A percentile compares a stretch with the other conserved stretches of the same genome.
These are phyloP conservation scores for Thielaviopsis euricoi DNA, from an alignment of 2,329 filamentous ascomycete genomes.

Conservation along the genomic window DNA sequence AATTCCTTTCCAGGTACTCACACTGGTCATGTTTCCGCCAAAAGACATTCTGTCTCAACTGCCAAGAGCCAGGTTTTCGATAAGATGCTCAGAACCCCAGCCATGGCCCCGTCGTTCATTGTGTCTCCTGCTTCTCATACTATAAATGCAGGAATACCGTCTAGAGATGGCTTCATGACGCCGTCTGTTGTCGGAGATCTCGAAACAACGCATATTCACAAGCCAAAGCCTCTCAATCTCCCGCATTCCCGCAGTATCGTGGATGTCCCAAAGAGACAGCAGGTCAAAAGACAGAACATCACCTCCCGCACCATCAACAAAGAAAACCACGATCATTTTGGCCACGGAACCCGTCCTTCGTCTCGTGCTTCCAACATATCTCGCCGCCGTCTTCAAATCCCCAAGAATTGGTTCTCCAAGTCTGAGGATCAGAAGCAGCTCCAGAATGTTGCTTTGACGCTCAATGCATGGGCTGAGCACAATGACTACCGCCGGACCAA, in stretches of 20 bases:
- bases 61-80: not conserved
- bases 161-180: not conserved
- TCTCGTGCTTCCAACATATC: constrained; percentile 11
- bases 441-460: constrained; percentile 8
- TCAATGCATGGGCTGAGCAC: constrained; percentile 9
- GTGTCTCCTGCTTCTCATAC: not conserved
- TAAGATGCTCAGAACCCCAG: not conserved
- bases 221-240: not conserved
- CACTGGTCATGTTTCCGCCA: not conserved
- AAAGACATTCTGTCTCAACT: not conserved
- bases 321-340: not conserved
- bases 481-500: constrained; percentile 6
- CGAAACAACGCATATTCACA: constrained; percentile 1
- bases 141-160: not conserved
- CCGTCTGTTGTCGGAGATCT: constrained; percentile 9
- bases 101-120: constrained; percentile 2
- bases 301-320: not conserved
- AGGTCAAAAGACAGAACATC: not conserved
- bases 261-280: not conserved
- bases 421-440: constrained; percentile 8
- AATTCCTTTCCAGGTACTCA: not conserved
- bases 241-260: not conserved
- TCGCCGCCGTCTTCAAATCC: constrained; percentile 6
- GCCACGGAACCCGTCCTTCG: not conserved
- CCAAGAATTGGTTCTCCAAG: constrained; percentile 6